Evolutionary conservation across 2,329 filamentous ascomycete species (phyloP), one percentile per base, ranked within the genome.

Genomic region (Penicillium janthinellum): DNA sequence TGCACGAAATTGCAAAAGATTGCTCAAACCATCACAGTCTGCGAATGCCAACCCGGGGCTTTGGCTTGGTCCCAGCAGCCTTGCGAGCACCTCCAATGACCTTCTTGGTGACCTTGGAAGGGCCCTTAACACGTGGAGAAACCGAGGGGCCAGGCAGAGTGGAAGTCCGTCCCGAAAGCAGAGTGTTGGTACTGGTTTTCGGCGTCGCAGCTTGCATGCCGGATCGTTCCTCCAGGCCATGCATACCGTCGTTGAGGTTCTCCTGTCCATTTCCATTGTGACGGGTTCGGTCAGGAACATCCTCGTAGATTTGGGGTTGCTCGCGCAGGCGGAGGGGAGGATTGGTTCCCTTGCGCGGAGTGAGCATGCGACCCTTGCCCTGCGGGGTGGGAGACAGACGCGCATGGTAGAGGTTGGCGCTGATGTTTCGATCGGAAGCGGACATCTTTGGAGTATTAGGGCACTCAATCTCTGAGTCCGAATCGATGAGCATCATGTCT

Each of bases 351-450:
- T 61, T 65, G 44, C 63, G 64, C 8, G 67, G 56, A 11, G 68
- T 67, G 17, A 74, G 70, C 60, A 75, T 77, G 0, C 0, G 75
- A 28, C 25, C 73, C 64, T 78, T 78, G 8, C 73, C 63, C 17
- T 67, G 67, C 12, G 69, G 72, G 10, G 69, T 70, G 41, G 47
- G 31, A 38, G 64, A 64, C 3, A 58, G 57, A n/a, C 66, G 63
- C 12, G 64, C 56, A 35, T 47, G 49, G 41, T 58, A 57, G 47
- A 60, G 58, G 48, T 79, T 79, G 12, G 76, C 76, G 10, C 71
- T 71, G 56, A 80, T 77, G 49, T 80, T 80, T 57, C 72, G 70
- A 47, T 78, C 75, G 4, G 78, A 79, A 5, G 72, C 67, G 12
- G 69, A 75, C 69, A 74, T 69, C 34, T 31, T 14, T 2, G 15